Evolutionary conservation across 1,284 basidiomycete genomes (phyloP).

Genomic region (Microbotryomycetes sp.): DNA sequence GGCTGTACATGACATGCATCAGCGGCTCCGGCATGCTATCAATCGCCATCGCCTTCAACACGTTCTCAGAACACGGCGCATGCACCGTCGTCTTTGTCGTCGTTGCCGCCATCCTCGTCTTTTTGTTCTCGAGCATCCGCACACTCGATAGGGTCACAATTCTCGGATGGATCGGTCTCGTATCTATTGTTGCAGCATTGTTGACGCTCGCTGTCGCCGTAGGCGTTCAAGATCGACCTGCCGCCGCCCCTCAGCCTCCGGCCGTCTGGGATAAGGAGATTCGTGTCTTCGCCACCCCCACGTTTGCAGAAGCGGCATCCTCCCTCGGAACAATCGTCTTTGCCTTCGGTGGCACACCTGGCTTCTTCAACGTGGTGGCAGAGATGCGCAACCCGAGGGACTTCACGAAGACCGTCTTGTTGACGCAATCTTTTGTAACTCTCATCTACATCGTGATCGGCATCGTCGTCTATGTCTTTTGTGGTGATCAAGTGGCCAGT

Average conservation of each 20-base stretch:
- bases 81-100: slow-evolving; percentile 34
- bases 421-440: slow-evolving; percentile 33
- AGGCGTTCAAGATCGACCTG: slow-evolving; percentile 46
- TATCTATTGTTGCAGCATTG: slow-evolving; percentile 33
- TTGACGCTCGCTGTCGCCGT: slow-evolving; percentile 47
- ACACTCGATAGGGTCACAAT: slow-evolving; percentile 41
- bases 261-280: slow-evolving; percentile 40
- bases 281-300: slow-evolving; percentile 12
- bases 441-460: slow-evolving; percentile 33
- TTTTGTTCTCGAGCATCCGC: slow-evolving; percentile 40
- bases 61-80: slow-evolving; percentile 34
- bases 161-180: slow-evolving; percentile 41
- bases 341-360: slow-evolving; percentile 28
- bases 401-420: slow-evolving; percentile 29
- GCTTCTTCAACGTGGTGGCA: slow-evolving; percentile 39
- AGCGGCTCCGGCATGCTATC: slow-evolving; percentile 26
- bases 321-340: slow-evolving; percentile 37
- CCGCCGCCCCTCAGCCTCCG: slow-evolving; percentile 40
- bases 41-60: slow-evolving; percentile 43
- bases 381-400: slow-evolving; percentile 42
- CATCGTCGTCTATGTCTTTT: slow-evolving; percentile 26
- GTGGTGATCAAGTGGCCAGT: slow-evolving; percentile 41
- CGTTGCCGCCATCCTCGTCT: slow-evolving; percentile 20
- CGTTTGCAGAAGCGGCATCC: slow-evolving; percentile 21
- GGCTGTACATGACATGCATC: slow-evolving; percentile 7